Base-by-base conservation (phyloP, 1,139 yeast species). In the Taphrina wiesneri region DNA sequence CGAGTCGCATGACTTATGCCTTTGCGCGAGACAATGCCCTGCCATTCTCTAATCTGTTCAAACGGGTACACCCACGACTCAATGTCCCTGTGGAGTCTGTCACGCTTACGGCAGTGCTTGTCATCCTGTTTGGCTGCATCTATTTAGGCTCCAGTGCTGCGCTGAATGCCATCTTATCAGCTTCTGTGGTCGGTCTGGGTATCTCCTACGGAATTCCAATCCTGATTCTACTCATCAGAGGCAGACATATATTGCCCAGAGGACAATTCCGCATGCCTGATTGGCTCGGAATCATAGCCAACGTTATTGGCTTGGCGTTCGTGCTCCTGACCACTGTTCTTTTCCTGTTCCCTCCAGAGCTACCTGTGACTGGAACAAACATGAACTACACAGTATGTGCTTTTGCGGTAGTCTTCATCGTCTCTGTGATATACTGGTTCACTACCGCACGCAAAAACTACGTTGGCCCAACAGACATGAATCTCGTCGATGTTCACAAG, bases 21-120 rank as follows among this genome's bases (percentile, higher is more conserved):
- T 85, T 89, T 77, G 91, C 96, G 25, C 83, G 96, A 77, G 96
- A 90, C 75, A 89, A 87, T 52, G 96, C 92, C 0, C 77, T 89
- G 63, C 96, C 96, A 0, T 84, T 79, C 72, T 81, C 83, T 67
- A 79, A 82, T 9, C 74, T 82, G 43, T 88, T 91, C 88, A 82
- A 85, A 5, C 82, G 82, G 70, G 90, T 89, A 49, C 86, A 86
- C 70, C 79, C 84, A 1, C 84, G 83, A 69, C 81, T 79, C 67
- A 79, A 77, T 15, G 85, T 88, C 28, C 96, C 96, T 0, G 85
- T 83, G 71, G 85, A 88, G 75, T 89, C 96, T 0, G 80, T 88
- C 56, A 77, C 86, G 66, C 78, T 89, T 54, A 86, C 91, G n/a
- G 86, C 87, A 81, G 81, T 78, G 0, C 83, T 87, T 5, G 85